Percentiles rank a stretch among this genome's conserved stretches.
Conservation (phyloP, 805 yeast genomes). For the Grigorovia transvaalensis region DNA sequence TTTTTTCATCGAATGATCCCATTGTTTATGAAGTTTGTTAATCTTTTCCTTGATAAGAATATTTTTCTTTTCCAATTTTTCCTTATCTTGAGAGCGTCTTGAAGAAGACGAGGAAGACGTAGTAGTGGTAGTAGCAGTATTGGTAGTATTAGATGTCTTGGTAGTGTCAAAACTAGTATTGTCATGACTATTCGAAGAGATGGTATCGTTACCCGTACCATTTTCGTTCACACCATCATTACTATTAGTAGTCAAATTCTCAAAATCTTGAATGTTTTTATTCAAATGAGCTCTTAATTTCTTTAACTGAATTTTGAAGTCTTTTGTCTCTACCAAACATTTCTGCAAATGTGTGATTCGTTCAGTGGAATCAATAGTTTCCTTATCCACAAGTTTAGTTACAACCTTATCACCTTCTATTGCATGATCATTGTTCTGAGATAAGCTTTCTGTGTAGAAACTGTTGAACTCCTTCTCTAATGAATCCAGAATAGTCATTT, state of each 20-base stretch:
- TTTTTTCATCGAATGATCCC: constrained; percentile 25
- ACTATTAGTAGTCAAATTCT: constrained; percentile 1
- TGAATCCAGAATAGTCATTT: constrained; percentile 9
- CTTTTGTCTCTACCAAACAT: constrained; percentile 24
- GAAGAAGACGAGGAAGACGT: background rate
- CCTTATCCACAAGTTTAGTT: background rate
- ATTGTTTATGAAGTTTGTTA: constrained; percentile 20
- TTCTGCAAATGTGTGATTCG: constrained; percentile 11
- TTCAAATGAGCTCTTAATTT: constrained; percentile 35
- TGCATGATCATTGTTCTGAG: constrained; percentile 1
- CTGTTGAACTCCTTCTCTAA: constrained; percentile 14
- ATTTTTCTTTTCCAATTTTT: constrained; percentile 12
- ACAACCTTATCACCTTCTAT: background rate
- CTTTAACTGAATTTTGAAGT: constrained; percentile 30
- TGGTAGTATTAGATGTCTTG: background rate
- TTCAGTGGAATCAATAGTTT: background rate
- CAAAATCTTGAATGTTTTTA: constrained; percentile 22
- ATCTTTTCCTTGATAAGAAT: constrained; percentile 23
- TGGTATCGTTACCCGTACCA: background rate
- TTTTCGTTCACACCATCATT: constrained; percentile 2
- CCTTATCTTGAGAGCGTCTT: constrained; percentile 4
- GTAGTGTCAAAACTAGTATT: background rate
- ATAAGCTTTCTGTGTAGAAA: constrained; percentile 10
- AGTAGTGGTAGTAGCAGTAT: background rate
- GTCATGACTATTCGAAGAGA: background rate